Percentiles rank a stretch among this genome's conserved stretches.
phyloP scores from a whole-genome alignment of 2,329 filamentous ascomycete species.

The Apiospora marii region DNA sequence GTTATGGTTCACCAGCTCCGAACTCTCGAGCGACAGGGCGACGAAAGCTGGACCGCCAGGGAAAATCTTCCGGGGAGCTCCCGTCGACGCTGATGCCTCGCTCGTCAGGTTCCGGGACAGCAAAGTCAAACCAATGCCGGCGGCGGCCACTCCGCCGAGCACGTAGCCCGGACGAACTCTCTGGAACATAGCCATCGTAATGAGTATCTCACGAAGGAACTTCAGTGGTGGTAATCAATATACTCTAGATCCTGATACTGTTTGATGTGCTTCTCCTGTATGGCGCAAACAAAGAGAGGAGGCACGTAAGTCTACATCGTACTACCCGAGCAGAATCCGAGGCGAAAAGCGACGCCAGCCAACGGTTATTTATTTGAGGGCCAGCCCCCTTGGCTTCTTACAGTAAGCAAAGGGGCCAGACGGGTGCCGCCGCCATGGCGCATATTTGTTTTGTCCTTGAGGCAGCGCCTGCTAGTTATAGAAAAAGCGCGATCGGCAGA shows the following conservation, averaged over 20 bases:
- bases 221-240: not conserved
- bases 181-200: conserved; percentile 19
- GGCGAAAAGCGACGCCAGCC: not conserved
- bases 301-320: not conserved
- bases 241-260: not conserved
- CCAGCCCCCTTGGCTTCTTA: not conserved
- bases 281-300: not conserved
- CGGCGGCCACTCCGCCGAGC: conserved; percentile 29
- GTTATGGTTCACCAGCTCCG: conserved; percentile 64
- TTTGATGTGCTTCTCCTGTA: not conserved
- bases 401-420: conserved; percentile 2
- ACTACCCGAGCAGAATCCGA: not conserved
- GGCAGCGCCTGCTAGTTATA: not conserved
- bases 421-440: conserved; percentile 10
- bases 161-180: conserved; percentile 8
- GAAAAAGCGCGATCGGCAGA: no score
- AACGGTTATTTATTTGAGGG: not conserved
- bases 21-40: conserved; percentile 57
- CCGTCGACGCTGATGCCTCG: conserved; percentile 38
- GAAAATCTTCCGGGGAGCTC: conserved; percentile 41
- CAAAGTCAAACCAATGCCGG: conserved; percentile 35
- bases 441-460: conserved; percentile 3
- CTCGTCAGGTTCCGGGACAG: conserved; percentile 36
- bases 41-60: conserved; percentile 50
- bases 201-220: not conserved